Percentiles rank a stretch among this genome's conserved stretches.
Evolutionary conservation across 768 basidiomycete genomes (phyloP).

Genomic region (Suillus spraguei): DNA sequence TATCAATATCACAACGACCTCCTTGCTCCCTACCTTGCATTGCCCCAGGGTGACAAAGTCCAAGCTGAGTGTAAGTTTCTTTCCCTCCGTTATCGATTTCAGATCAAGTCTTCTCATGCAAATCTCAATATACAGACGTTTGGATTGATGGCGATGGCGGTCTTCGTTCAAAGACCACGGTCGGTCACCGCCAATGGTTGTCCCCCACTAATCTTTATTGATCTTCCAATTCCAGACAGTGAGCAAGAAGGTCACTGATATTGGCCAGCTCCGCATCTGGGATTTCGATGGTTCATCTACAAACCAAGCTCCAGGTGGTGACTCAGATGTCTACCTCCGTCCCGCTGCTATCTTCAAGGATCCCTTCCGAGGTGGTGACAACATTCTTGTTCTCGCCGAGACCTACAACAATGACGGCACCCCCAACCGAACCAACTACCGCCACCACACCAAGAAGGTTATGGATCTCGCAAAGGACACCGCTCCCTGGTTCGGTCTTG

Average conservation of each 20-base stretch:
- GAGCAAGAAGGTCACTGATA: constrained; percentile 81
- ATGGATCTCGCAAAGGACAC: constrained; percentile 88
- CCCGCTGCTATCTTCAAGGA: constrained; percentile 98
- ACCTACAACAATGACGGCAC: constrained; percentile 99
- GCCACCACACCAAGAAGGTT: constrained; percentile 90
- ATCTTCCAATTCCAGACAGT: constrained; percentile 64
- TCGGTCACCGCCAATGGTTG: constrained; percentile 37
- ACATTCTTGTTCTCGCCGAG: constrained; percentile 96
- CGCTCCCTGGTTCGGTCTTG: constrained; percentile 96
- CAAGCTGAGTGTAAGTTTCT: constrained; percentile 86
- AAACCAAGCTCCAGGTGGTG: constrained; percentile 92
- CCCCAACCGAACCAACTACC: constrained; percentile 95
- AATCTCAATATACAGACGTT: constrained; percentile 64
- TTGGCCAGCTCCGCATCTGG: constrained; percentile 94
- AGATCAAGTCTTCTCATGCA: constrained; percentile 19
- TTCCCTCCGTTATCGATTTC: constrained; percentile 12
- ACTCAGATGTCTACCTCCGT: constrained; percentile 98
- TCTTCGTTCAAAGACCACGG: constrained; percentile 95
- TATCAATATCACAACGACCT: constrained; percentile 75
- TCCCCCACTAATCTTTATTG: not conserved
- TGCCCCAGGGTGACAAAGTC: constrained; percentile 88
- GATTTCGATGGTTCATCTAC: constrained; percentile 99
- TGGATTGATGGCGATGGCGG: constrained; percentile 97
- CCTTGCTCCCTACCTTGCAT: constrained; percentile 85
- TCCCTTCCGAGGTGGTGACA: constrained; percentile 98